Evolutionary conservation across 116 monocot species (phyloP).

Genomic region (Trichopus zeylanicus): DNA sequence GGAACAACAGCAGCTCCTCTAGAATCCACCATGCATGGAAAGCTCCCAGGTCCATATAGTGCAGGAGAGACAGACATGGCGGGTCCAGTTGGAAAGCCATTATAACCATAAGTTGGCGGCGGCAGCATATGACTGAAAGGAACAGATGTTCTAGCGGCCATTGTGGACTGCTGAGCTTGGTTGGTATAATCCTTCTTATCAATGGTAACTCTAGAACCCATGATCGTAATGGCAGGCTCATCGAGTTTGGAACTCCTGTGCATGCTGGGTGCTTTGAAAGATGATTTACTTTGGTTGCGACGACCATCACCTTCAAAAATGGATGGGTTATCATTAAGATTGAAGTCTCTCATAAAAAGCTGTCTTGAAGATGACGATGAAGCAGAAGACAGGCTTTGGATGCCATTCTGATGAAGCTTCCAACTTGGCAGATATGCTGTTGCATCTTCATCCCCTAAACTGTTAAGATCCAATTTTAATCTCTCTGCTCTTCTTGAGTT

Average conservation of each 20-base stretch:
- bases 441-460: slow-evolving; percentile 39
- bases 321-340: slow-evolving; percentile 75
- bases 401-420: slow-evolving; percentile 32
- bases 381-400: slow-evolving; percentile 39
- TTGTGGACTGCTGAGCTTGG: slow-evolving; percentile 12
- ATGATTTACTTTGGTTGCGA: slow-evolving; percentile 6
- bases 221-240: slow-evolving; percentile 36
- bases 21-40: slow-evolving; percentile 58
- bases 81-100: slow-evolving; percentile 18
- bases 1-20: slow-evolving; percentile 43
- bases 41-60: slow-evolving; percentile 33
- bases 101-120: slow-evolving; percentile 24
- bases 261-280: slow-evolving; percentile 3
- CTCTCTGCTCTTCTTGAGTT: slow-evolving; percentile 46
- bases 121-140: slow-evolving; percentile 44
- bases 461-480: slow-evolving; percentile 72
- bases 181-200: slow-evolving; percentile 29
- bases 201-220: slow-evolving; percentile 49
- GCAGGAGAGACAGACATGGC: slow-evolving; percentile 30
- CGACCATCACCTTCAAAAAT: slow-evolving; percentile 23
- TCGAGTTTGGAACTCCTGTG: slow-evolving; percentile 14
- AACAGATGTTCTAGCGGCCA: slow-evolving; percentile 18
- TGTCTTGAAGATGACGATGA: slow-evolving; percentile 70
- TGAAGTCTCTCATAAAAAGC: slow-evolving; percentile 47
- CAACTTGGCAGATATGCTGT: slow-evolving; percentile 16